Evolutionary conservation across 495 filamentous ascomycete genomes (phyloP).

Genomic region (Penicillium tannophilum): DNA sequence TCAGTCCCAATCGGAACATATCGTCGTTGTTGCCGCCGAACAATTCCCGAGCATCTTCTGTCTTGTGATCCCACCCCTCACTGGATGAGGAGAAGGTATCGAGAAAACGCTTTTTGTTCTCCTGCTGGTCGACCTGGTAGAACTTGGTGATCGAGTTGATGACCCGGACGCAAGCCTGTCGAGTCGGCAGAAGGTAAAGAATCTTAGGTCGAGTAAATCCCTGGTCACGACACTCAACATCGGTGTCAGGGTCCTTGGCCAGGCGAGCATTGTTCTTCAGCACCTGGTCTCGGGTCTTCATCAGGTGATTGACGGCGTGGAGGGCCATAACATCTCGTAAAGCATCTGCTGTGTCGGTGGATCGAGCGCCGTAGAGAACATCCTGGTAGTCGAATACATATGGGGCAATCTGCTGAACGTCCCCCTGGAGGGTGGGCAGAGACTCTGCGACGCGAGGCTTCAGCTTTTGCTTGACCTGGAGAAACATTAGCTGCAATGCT

Average conservation of each 20-base stretch:
- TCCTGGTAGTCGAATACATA: conserved; percentile 76
- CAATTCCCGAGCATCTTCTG: conserved; percentile 85
- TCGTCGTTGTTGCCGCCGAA: conserved; percentile 96
- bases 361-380: conserved; percentile 74
- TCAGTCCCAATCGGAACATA: conserved; percentile 89
- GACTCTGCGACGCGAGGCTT: conserved; percentile 34
- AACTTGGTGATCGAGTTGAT: conserved; percentile 73
- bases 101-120: conserved; percentile 90
- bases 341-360: conserved; percentile 60
- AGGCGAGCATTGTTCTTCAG: conserved; percentile 88
- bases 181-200: conserved; percentile 83
- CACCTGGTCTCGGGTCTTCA: conserved; percentile 89
- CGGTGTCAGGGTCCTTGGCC: conserved; percentile 57
- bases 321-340: conserved; percentile 75
- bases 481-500: not conserved
- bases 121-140: conserved; percentile 83
- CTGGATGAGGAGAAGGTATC: conserved; percentile 72
- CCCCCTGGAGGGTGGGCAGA: conserved; percentile 36
- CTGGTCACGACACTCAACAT: conserved; percentile 85
- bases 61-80: conserved; percentile 68
- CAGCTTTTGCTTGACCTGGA: conserved; percentile 51
- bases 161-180: conserved; percentile 76
- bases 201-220: conserved; percentile 95
- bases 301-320: conserved; percentile 85
- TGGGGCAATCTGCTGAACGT: conserved; percentile 39